Evolutionary conservation across 1,284 basidiomycete genomes (phyloP), one percentile per base, ranked within the genome.

Genomic region (Xanthoconium separans): DNA sequence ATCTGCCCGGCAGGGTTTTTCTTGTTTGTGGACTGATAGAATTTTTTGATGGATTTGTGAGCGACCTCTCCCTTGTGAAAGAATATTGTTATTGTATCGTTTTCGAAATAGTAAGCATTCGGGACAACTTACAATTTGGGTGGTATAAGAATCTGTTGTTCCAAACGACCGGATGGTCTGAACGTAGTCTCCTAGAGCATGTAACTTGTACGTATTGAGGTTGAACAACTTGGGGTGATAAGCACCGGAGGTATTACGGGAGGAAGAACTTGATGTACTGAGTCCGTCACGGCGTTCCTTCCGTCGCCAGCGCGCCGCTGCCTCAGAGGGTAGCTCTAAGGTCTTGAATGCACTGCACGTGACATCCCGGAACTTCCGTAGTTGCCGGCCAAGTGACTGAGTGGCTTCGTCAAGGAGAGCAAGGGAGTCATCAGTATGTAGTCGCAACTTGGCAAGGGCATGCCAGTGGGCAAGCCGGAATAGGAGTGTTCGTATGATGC

Each of bases 191-290:
- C 61, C 61, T 0, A 69, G 46, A 0, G 61, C 50, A 46, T 68
- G 69, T 2, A 61, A 22, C 37, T 72, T 72, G 43, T 61, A 62
- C 2, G 60, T 68, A 6, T 10, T 3, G 6, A 65, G 37, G 48
- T 68, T 71, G 54, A 71, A 64, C 2, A 20, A 18, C 51, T 65
- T 64, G 1, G 44, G 20, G 22, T 22, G 22, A 1, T 27, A 37
- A 1, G 47, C 30, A 15, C 18, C 33, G 16, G 27, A 44, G 16
- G 27, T 15, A 18, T 44, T 9, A 12, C 31, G 2, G 31, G 31
- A 12, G 11, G 31, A 6, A 13, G 31, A 33, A 36, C 15, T 12
- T 13, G 34, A 36, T 36, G 34, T 16, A n/a, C 2, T 30, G 11
- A 44, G 11, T 20, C 31, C 31, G 3, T n/a, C 29, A 20, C 41